Conservation (phyloP, 2,329 filamentous ascomycete species). For the Aspergillus pseudonomiae region DNA sequence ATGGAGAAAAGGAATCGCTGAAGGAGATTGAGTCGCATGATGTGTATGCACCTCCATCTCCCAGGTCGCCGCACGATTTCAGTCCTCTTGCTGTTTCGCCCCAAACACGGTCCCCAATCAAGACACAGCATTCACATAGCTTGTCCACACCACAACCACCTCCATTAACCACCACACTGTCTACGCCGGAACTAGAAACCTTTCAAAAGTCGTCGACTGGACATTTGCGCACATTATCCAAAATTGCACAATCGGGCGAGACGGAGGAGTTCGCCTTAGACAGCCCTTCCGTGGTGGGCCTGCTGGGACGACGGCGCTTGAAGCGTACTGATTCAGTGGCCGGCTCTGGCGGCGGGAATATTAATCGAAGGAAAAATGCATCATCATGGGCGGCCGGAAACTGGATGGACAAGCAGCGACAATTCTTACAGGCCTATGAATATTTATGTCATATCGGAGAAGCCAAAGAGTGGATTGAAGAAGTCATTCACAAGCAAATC, state of each 20-base stretch:
- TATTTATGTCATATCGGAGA: constrained; percentile 99
- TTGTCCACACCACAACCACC: constrained; percentile 35
- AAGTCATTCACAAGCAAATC: constrained; percentile 80
- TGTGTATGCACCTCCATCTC: constrained; percentile 27
- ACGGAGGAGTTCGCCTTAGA: constrained; percentile 81
- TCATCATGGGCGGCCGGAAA: constrained; percentile 81
- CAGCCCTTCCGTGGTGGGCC: constrained; percentile 82
- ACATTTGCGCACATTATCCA: constrained; percentile 84
- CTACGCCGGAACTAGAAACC: constrained; percentile 73
- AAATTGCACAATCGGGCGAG: constrained; percentile 73
- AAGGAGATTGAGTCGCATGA: constrained; percentile 26
- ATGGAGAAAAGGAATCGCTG: constrained; percentile 34
- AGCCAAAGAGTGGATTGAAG: constrained; percentile 98
- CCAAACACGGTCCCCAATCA: constrained; percentile 32
- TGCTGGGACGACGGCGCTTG: constrained; percentile 80
- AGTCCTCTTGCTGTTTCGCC: constrained; percentile 32
- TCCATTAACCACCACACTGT: constrained; percentile 52
- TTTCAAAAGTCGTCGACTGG: constrained; percentile 87
- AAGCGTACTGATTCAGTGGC: constrained; percentile 67
- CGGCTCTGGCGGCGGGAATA: constrained; percentile 50
- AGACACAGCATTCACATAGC: constrained; percentile 34
- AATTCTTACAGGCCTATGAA: constrained; percentile 95
- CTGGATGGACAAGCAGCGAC: constrained; percentile 99
- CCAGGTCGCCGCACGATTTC: constrained; percentile 26
- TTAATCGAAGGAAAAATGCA: constrained; percentile 53